A percentile compares a stretch with the other conserved stretches of the same genome.
These are phyloP conservation scores for Moesziomyces antarcticus DNA, from an alignment of 1,284 basidiomycete species.

Conservation along the genomic window DNA sequence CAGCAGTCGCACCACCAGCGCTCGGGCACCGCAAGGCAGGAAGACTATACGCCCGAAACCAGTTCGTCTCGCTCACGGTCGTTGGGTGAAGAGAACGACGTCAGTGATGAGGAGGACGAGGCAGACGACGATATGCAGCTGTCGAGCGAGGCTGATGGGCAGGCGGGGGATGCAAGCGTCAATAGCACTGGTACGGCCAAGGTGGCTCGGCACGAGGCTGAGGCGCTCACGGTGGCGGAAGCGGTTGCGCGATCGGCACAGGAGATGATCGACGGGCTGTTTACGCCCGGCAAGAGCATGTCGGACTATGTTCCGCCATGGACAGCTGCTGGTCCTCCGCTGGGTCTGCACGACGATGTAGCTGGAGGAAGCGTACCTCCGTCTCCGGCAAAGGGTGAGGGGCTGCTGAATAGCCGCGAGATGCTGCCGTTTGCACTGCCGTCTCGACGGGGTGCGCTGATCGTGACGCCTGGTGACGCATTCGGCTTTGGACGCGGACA, in stretches of 20 bases:
- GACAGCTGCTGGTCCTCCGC: slow-evolving; percentile 43
- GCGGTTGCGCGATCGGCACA: slow-evolving; percentile 39
- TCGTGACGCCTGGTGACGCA: slow-evolving; percentile 73
- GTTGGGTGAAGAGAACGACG: slow-evolving; percentile 20
- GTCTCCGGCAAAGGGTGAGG: slow-evolving; percentile 26
- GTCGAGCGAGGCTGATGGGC: slow-evolving; percentile 4
- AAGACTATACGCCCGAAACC: slow-evolving; percentile 26
- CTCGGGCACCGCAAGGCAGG: slow-evolving; percentile 55
- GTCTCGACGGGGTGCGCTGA: slow-evolving; percentile 79
- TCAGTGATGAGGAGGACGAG: slow-evolving; percentile 4
- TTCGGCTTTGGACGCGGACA: slow-evolving; percentile 62
- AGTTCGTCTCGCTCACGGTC: slow-evolving; percentile 1
- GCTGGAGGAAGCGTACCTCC: slow-evolving; percentile 19
- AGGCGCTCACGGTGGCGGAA: slow-evolving; percentile 43
- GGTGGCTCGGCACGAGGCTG: slow-evolving; percentile 3
- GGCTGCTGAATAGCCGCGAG: slow-evolving; percentile 80
- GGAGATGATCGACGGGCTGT: slow-evolving; percentile 52
- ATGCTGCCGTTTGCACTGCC: slow-evolving; percentile 91
- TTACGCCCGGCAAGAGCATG: slow-evolving; percentile 53
- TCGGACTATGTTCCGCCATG: slow-evolving; percentile 58
- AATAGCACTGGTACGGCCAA: slow-evolving; percentile 43
- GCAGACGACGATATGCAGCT: slow-evolving; percentile 11
- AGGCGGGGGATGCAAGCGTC: slow-evolving; percentile 22
- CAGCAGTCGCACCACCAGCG: slow-evolving; percentile 35
- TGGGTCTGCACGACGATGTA: slow-evolving; percentile 37